Percentiles rank a stretch among this genome's conserved stretches.
These are phyloP conservation scores for Scutellaria minor DNA, from an alignment of 257 asterid species.

Conservation along the genomic window DNA sequence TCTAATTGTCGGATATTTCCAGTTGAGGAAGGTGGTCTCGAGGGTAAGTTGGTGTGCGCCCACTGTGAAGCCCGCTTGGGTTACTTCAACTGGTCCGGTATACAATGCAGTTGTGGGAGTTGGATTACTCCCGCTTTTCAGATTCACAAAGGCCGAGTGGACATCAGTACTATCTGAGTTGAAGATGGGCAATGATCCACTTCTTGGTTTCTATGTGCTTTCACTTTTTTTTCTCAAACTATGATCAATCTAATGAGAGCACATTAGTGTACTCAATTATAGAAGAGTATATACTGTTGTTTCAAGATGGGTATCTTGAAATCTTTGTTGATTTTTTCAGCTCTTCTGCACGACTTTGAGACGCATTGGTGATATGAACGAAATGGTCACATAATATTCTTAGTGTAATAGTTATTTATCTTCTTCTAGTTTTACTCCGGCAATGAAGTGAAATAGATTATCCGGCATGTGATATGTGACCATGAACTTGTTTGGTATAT, in stretches of 20 bases:
- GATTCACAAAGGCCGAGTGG: slow-evolving; percentile 92
- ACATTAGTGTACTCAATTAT: slow-evolving; percentile 18
- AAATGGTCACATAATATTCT: neutral
- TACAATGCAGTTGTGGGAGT: slow-evolving; percentile 98
- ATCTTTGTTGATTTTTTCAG: slow-evolving; percentile 11
- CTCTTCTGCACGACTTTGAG: neutral
- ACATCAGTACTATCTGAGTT: slow-evolving; percentile 47
- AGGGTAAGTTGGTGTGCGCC: slow-evolving; percentile 80
- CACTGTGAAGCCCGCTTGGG: slow-evolving; percentile 93
- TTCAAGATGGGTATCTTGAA: slow-evolving; percentile 21
- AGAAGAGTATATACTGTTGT: slow-evolving; percentile 28
- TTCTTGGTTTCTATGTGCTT: slow-evolving; percentile 19
- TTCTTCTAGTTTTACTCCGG: neutral
- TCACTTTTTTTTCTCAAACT: slow-evolving; percentile 18
- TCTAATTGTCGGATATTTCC: slow-evolving; percentile 27
- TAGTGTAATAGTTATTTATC: slow-evolving; percentile 11
- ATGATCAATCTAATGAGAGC: slow-evolving; percentile 15
- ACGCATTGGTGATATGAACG: slow-evolving; percentile 4
- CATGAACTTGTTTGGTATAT: too few relatives aligned
- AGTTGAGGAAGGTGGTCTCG: slow-evolving; percentile 89
- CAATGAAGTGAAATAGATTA: too few relatives aligned
- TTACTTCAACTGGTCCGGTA: slow-evolving; percentile 96
- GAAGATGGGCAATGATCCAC: neutral
- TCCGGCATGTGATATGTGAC: neutral
- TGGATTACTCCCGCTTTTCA: slow-evolving; percentile 99